These are phyloP conservation scores for Brassica cretica DNA, from an alignment of 345 rosid genomes.

Conservation along the genomic window DNA sequence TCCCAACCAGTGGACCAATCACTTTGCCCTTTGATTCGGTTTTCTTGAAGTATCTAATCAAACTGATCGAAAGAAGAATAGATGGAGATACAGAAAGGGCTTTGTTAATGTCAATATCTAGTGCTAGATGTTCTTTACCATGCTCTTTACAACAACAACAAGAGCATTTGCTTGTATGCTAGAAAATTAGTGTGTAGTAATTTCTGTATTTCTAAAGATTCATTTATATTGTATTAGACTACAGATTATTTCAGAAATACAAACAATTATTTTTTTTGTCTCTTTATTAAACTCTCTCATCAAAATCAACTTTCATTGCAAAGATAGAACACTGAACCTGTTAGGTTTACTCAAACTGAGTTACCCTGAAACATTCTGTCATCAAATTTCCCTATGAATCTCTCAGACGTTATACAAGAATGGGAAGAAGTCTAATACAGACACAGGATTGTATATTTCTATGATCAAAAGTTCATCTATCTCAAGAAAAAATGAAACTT, in stretches of 20 bases:
- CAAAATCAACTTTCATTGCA: not conserved
- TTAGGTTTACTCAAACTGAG: not conserved
- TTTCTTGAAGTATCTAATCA: slow-evolving; percentile 33
- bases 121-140: slow-evolving; percentile 19
- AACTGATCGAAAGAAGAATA: slow-evolving; percentile 23
- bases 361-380: not conserved
- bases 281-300: not conserved
- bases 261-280: not conserved
- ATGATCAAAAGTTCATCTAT: not conserved
- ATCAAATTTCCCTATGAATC: not conserved
- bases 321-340: not conserved
- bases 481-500: not conserved
- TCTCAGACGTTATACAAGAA: not conserved
- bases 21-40: slow-evolving; percentile 16
- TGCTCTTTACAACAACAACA: slow-evolving; percentile 2
- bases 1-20: not conserved
- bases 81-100: slow-evolving; percentile 34
- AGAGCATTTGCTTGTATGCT: not conserved
- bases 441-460: not conserved
- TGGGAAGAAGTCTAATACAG: not conserved
- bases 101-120: not conserved
- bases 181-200: not conserved
- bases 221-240: not conserved
- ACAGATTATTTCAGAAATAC: not conserved
- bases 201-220: not conserved